Base-by-base conservation (phyloP, 805 yeast species). In the Candida namnaoensis region DNA sequence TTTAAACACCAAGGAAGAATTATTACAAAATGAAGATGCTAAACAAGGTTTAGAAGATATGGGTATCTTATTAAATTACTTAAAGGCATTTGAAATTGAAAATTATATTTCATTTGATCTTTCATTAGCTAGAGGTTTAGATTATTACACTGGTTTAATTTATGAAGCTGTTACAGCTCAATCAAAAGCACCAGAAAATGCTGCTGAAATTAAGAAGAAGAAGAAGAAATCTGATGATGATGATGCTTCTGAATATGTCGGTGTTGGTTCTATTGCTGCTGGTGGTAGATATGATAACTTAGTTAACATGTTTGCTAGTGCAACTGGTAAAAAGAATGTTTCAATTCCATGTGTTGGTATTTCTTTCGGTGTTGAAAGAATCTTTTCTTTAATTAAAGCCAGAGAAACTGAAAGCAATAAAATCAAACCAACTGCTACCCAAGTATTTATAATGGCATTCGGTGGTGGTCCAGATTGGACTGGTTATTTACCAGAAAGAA, bases 401-500 rank as follows among this genome's bases (percentile, higher is more conserved):
- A 77, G 95, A 60, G 72, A 75, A 36, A 76, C 76, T 28, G 64
- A 78, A 41, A 72, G 76, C 51, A 80, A 80, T 30, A 70, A 51
- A 44, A 71, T 90, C 43, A 78, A 93, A 53, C 79, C 97, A 32
- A 74, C 90, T 27, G 80, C 91, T 34, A 95, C 99, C 15, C 95
- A 93, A 62, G 98, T 87, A 12, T 93, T 72, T 57, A 82, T 93
- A 39, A 90, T 93, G 96, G 98, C 99, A 1, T 90, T 93, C 57
- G 99, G 99, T 50, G 98, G 97, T 56, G 99, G 98, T 55, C 85
- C 85, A 53, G 95, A 83, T 47, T 90, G 97, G 97, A 79, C 72
- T 45, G 99, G 98, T 7, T 88, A 86, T 68, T 68, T 93, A 56
- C 76, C 80, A 44, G 97, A 93, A 68, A 82, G 99, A 69, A 88